phyloP scores from a whole-genome alignment of 2,329 filamentous ascomycete species.

The Fusarium lateritium region DNA sequence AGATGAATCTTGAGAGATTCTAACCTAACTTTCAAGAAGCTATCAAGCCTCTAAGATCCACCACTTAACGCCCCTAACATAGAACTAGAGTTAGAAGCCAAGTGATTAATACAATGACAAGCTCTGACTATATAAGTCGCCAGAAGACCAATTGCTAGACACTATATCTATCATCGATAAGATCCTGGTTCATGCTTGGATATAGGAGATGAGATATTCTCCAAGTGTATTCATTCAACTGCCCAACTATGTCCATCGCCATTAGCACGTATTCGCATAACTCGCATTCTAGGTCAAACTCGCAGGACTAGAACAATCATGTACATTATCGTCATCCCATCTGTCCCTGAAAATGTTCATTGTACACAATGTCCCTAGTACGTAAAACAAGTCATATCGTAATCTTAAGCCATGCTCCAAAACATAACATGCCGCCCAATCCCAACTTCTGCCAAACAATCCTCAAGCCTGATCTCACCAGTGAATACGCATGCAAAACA shows the following conservation, averaged over 20 bases:
- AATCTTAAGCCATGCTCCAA: conserved; percentile 42
- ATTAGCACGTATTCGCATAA: no score
- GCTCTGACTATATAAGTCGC: not conserved
- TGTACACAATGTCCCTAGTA: conserved; percentile 4
- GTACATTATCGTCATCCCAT: conserved; percentile 10
- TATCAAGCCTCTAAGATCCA: not conserved
- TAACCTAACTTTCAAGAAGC: conserved; percentile 1
- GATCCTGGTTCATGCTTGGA: no score
- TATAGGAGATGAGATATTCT: no score
- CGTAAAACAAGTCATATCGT: conserved; percentile 34
- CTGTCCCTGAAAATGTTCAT: conserved; percentile 1
- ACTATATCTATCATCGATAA: no score
- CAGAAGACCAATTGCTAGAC: no score
- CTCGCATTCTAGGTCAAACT: no score
- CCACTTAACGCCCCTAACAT: not conserved
- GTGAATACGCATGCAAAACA: conserved; percentile 19
- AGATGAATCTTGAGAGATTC: conserved; percentile 2
- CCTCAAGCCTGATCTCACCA: conserved; percentile 34
- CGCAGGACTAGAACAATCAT: conserved; percentile 7
- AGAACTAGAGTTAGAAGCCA: not conserved
- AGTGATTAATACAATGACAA: not conserved
- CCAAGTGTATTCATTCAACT: no score
- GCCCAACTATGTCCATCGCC: no score
- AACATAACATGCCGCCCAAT: conserved; percentile 42
- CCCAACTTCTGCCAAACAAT: conserved; percentile 29